Evolutionary conservation across 2,329 filamentous ascomycete species (phyloP), one percentile per base, ranked within the genome.

Genomic region (Rosellinia necatrix): DNA sequence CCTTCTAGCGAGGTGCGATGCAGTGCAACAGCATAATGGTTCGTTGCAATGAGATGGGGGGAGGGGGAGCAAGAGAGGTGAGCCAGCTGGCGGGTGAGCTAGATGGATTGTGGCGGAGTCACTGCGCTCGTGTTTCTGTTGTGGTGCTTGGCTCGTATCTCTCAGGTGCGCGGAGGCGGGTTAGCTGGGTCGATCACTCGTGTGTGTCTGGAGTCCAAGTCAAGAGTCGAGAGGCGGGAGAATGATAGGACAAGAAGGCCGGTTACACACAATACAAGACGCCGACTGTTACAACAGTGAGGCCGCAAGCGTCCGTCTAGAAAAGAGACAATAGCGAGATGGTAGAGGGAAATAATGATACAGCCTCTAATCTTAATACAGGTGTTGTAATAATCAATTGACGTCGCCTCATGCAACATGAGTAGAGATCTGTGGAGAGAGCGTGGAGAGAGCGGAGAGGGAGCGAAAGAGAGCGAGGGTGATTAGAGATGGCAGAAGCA

Each of bases 31-130:
- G 34, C n/a, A 47, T 25, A 15, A 35, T 17, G 24, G 24, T 22
- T 19, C n/a, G 15, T 38, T 19, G n/a, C 19, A 35, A 37, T 21
- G 38, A n/a, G 37, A 24, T 25, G 24, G 35, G 22, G 29, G 8
- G 38, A 4, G 35, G 17, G 24, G 34, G 24, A 29, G n/a, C 22
- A 43, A 68, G 62, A 61, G 62, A 61, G 61, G 24, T 37, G 48
- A 42, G 47, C 17, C 38, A 44, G 49, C 66, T 65, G 68, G 66
- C 66, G 61, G 65, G 62, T 17, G 25, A 58, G 32, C 49, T 24
- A 48, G 54, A 43, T 57, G 38, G 62, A 62, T 60, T 58, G 66
- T 68, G 66, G 66, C 66, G 66, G 62, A 68, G 66, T 58, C 55
- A 35, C 34, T 34, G 44, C 34, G 30, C 40, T 53, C 49, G 43